Base-by-base conservation (phyloP, 129 eudicot species). In the Lactuca saligna region DNA sequence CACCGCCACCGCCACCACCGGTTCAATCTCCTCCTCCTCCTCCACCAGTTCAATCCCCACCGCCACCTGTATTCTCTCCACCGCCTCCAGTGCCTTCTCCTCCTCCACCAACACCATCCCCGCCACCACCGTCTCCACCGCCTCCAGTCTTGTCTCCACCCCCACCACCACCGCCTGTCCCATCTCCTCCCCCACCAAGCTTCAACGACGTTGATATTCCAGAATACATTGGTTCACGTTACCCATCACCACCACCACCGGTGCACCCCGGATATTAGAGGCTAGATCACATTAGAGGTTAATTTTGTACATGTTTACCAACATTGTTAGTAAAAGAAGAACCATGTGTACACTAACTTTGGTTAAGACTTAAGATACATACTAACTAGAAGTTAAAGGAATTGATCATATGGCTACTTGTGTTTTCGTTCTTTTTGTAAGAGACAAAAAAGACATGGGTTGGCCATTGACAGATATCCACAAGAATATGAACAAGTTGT, bases 241-340 rank as follows among this genome's bases (percentile, higher is more conserved):
- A 81, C 57, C 54, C 82, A 0, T 84, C 89, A 51, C 89, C 89
- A 15, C 89, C 89, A 4, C 89, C 89, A 37, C 89, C 89, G 38
- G 66, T 71, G n/a, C 60, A 50, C 71, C 13, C 42, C 14, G 89
- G 89, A 34, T 84, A 84, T 60, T 84, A 75, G 66, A 20, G 33
- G 60, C 16, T 39, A 46, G 39, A 20, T 7, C 49, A 25, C 15
- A 50, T 33, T 62, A 62, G 70, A 66, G 51, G 51, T 46, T 44
- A 48, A 35, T 37, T 35, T 69, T 75, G 68, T 67, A 75, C 62
- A 49, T 58, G 73, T 65, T 38, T 53, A 74, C 72, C 50, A 57
- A 38, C 35, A 71, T 58, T 42, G 63, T 61, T 62, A 37, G 77
- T 62, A 31, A 29, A 63, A 31, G 66, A 29, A 68, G 75, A 71